Evolutionary conservation across 352 stramenopile genomes (phyloP).

Genomic region (Globisporangium yorkense): DNA sequence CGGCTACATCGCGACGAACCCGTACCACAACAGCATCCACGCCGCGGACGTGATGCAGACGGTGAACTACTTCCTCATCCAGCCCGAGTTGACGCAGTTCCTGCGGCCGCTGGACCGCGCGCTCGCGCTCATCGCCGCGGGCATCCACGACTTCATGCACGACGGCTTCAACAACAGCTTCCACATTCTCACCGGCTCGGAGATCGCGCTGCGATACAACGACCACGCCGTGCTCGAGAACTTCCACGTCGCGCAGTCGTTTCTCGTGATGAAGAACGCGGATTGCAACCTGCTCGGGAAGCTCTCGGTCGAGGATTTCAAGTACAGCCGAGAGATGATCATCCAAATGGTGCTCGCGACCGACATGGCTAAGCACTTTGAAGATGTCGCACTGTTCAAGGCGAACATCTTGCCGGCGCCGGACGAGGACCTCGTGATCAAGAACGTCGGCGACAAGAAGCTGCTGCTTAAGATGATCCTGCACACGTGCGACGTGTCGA

Average conservation of each 20-base stretch:
- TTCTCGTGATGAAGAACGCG: conserved; percentile 86
- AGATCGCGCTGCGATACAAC: conserved; percentile 87
- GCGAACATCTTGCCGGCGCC: conserved; percentile 70
- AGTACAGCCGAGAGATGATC: conserved; percentile 85
- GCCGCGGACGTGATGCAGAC: conserved; percentile 88
- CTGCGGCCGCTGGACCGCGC: conserved; percentile 71
- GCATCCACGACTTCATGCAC: conserved; percentile 89
- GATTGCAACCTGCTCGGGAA: conserved; percentile 83
- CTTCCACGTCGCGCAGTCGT: conserved; percentile 86
- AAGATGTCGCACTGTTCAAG: conserved; percentile 86
- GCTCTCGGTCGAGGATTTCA: conserved; percentile 70
- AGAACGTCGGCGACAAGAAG: conserved; percentile 84
- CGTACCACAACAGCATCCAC: conserved; percentile 89
- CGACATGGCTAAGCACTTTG: conserved; percentile 89
- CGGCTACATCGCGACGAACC: conserved; percentile 74
- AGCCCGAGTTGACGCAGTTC: conserved; percentile 66
- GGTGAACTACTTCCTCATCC: conserved; percentile 80
- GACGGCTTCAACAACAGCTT: conserved; percentile 90
- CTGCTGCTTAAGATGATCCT: conserved; percentile 88
- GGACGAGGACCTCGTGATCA: conserved; percentile 67
- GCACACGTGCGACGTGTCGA: conserved; percentile 93
- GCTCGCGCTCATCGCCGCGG: conserved; percentile 68
- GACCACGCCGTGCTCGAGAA: conserved; percentile 88
- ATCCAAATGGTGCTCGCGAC: conserved; percentile 89
- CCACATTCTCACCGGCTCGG: conserved; percentile 79